Percentiles rank a stretch among this genome's conserved stretches.
phyloP scores from a whole-genome alignment of 257 asterid species.

The Lantana camara region DNA sequence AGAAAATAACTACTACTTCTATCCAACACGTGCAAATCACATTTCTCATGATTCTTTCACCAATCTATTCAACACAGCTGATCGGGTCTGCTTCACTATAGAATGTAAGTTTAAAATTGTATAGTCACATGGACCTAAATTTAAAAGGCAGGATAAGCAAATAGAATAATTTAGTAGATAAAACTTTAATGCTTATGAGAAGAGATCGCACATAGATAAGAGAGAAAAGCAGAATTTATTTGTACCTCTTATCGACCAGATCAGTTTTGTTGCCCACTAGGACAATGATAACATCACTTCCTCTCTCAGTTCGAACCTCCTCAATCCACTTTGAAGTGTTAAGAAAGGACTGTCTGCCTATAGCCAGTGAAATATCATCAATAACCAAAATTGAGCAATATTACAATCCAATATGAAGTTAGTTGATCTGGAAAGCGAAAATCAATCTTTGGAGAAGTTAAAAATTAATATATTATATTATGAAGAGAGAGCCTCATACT shows the following conservation, averaged over 20 bases:
- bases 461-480: slow-evolving; percentile 1
- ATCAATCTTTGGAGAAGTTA: not conserved
- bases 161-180: not conserved
- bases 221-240: not conserved
- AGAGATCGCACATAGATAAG: slow-evolving; percentile 6
- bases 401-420: slow-evolving; percentile 1
- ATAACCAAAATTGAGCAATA: slow-evolving; percentile 12
- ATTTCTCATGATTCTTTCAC: slow-evolving; percentile 1
- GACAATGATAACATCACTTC: slow-evolving; percentile 89
- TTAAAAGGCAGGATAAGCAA: not conserved
- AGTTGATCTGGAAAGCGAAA: not conserved
- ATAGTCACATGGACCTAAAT: slow-evolving; percentile 1
- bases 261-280: slow-evolving; percentile 94
- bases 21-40: not conserved
- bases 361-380: slow-evolving; percentile 27
- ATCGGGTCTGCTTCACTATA: slow-evolving; percentile 14
- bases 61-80: not conserved
- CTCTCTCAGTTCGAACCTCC: slow-evolving; percentile 95
- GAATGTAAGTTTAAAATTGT: not conserved
- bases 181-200: not conserved
- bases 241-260: slow-evolving; percentile 87
- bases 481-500: slow-evolving; percentile 45
- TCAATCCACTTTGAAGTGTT: slow-evolving; percentile 93
- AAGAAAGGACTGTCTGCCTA: slow-evolving; percentile 83
- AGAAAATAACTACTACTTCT: not conserved